Conservation (phyloP, 2,329 filamentous ascomycete genomes). For the Aspergillus texensis region DNA sequence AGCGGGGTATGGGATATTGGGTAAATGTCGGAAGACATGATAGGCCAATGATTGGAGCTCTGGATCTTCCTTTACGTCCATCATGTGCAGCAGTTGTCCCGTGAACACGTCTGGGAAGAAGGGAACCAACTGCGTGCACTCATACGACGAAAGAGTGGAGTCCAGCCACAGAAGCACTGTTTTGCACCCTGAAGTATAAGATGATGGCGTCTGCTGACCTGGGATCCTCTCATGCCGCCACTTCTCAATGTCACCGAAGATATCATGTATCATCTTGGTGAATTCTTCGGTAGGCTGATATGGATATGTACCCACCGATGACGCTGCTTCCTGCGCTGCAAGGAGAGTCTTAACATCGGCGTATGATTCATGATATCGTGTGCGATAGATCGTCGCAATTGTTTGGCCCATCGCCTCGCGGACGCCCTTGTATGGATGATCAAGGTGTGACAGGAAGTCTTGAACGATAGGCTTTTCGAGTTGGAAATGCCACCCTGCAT, state of each 20-base stretch:
- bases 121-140: constrained; percentile 84
- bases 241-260: constrained; percentile 78
- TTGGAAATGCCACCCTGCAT: constrained; percentile 95
- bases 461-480: constrained; percentile 83
- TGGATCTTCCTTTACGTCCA: constrained; percentile 98
- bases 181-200: constrained; percentile 95
- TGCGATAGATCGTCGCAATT: constrained; percentile 84
- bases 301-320: constrained; percentile 80
- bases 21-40: constrained; percentile 93
- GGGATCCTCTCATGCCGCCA: constrained; percentile 85
- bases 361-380: constrained; percentile 92
- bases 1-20: constrained; percentile 88
- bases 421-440: constrained; percentile 97
- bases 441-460: constrained; percentile 86
- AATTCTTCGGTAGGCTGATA: constrained; percentile 81
- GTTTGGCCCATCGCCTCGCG: constrained; percentile 92
- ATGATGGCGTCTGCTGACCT: constrained; percentile 88
- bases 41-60: constrained; percentile 94
- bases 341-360: constrained; percentile 75
- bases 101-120: constrained; percentile 92
- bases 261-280: constrained; percentile 67
- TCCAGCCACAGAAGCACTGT: constrained; percentile 96
- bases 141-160: constrained; percentile 83
- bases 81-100: constrained; percentile 96
- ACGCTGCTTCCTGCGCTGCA: constrained; percentile 74